Evolutionary conservation across 768 basidiomycete genomes (phyloP).

Genomic region (Podaxis sp.): DNA sequence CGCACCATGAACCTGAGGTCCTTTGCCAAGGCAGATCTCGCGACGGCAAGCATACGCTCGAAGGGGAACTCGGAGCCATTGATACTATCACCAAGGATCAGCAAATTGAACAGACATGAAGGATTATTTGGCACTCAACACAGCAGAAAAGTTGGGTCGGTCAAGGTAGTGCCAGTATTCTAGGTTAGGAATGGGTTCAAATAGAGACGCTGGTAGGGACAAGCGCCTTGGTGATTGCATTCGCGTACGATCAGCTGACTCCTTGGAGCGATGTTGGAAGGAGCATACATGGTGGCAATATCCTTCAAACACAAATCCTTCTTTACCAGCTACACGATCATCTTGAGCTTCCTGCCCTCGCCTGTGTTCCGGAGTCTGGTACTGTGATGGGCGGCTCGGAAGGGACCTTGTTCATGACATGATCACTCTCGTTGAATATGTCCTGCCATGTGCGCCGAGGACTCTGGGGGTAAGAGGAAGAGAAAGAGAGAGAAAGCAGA

Average conservation of each 20-base stretch:
- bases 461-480: background rate
- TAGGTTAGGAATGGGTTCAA: slow-evolving; percentile 93
- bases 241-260: background rate
- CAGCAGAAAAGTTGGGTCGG: slow-evolving; percentile 86
- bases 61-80: slow-evolving; percentile 93
- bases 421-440: background rate
- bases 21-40: slow-evolving; percentile 88
- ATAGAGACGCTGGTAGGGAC: slow-evolving; percentile 87
- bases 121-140: slow-evolving; percentile 54
- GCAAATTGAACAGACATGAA: slow-evolving; percentile 6
- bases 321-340: slow-evolving; percentile 92
- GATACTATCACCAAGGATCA: slow-evolving; percentile 54
- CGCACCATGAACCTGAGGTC: slow-evolving; percentile 90
- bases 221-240: slow-evolving; percentile 62
- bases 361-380: slow-evolving; percentile 70
- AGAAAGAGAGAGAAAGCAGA: background rate
- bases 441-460: background rate
- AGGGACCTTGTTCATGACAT: slow-evolving; percentile 36
- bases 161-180: slow-evolving; percentile 97
- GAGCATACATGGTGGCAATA: slow-evolving; percentile 84
- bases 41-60: slow-evolving; percentile 89
- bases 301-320: slow-evolving; percentile 93
- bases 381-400: slow-evolving; percentile 64
- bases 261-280: slow-evolving; percentile 6
- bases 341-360: slow-evolving; percentile 91